Conservation (phyloP, 331 rosid genomes). For the Saraca asoca region DNA sequence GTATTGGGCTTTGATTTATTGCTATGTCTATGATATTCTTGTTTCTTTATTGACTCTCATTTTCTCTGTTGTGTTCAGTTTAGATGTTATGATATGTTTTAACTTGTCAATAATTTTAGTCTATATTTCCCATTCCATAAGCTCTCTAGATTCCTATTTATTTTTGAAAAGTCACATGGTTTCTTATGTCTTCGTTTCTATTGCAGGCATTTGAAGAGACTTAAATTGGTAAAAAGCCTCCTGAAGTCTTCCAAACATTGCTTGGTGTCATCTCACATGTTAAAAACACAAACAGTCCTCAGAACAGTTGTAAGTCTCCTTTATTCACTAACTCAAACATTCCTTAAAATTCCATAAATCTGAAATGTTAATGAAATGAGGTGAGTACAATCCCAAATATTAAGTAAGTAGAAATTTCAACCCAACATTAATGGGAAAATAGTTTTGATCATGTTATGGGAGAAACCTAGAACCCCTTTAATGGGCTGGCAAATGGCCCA, state of each 20-base stretch:
- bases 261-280: conserved; percentile 65
- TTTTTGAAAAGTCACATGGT: neutral
- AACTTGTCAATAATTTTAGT: neutral
- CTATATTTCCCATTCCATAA: conserved; percentile 24
- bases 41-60: conserved; percentile 3
- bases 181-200: neutral
- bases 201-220: conserved; percentile 76
- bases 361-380: too few species aligned
- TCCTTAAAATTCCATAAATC: too few species aligned
- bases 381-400: too few species aligned
- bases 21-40: conserved; percentile 8
- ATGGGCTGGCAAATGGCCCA: too few species aligned
- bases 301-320: conserved; percentile 55
- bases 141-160: conserved; percentile 8
- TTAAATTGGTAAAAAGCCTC: conserved; percentile 68
- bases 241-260: conserved; percentile 84
- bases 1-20: neutral
- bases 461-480: too few species aligned
- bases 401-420: too few species aligned
- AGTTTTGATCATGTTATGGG: too few species aligned
- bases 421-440: too few species aligned
- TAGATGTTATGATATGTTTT: neutral
- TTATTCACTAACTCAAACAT: too few species aligned
- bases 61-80: neutral
- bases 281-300: conserved; percentile 51